These are phyloP conservation scores for Saturnispora gosingensis DNA, from an alignment of 805 yeast species.

Conservation along the genomic window DNA sequence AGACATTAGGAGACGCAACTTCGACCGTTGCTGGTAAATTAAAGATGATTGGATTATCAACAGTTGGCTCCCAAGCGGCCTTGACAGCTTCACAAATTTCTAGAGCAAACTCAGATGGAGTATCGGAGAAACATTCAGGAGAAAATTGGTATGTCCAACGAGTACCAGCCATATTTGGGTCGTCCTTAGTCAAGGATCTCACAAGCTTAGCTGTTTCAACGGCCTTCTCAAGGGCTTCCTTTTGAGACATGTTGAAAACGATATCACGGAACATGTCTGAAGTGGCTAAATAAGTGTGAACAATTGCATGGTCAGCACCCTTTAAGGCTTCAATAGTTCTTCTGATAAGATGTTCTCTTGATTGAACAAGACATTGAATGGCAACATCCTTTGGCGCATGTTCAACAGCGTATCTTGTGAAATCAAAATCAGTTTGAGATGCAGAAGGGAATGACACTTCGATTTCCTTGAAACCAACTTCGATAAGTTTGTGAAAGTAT, in stretches of 20 bases:
- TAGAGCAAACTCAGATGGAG: conserved; percentile 64
- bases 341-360: conserved; percentile 64
- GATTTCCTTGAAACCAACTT: conserved; percentile 71
- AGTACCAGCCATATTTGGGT: conserved; percentile 54
- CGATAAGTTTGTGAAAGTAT: conserved; percentile 62
- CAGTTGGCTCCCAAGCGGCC: conserved; percentile 73
- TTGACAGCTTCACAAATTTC: conserved; percentile 76
- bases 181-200: conserved; percentile 63
- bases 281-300: conserved; percentile 69
- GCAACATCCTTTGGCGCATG: conserved; percentile 68
- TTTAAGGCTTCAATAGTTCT: conserved; percentile 65
- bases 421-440: conserved; percentile 74
- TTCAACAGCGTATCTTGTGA: conserved; percentile 71
- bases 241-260: conserved; percentile 61
- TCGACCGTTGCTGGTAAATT: conserved; percentile 78
- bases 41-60: conserved; percentile 63
- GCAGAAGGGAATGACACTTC: conserved; percentile 79
- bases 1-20: conserved; percentile 64
- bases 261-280: conserved; percentile 68
- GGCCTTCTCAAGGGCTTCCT: conserved; percentile 61
- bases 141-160: conserved; percentile 67
- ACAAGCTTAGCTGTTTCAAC: conserved; percentile 63
- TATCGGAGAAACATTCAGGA: conserved; percentile 71
- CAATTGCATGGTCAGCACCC: conserved; percentile 65
- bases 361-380: conserved; percentile 66